Evolutionary conservation across 2,329 filamentous ascomycete genomes (phyloP), one percentile per base, ranked within the genome.

Genomic region (Penicillium sp.): DNA sequence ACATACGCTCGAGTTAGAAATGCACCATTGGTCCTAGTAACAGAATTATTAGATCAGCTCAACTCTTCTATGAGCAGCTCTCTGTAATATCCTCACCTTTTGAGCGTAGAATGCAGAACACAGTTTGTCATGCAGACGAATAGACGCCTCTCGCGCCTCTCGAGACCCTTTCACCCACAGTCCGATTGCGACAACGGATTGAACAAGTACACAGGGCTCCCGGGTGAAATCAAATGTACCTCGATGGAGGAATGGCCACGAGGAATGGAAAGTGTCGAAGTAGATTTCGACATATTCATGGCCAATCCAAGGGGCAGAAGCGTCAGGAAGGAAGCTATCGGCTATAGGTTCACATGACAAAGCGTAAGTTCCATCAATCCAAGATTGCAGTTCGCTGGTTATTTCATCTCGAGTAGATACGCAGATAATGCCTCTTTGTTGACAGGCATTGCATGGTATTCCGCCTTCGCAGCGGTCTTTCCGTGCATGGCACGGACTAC

Each of bases 191-290:
- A 65, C 45, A 39, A 66, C 54, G 8, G 67, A 66, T 50, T 68
- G 63, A 16, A 68, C 44, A 34, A 69, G 60, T 26, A 68, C 51
- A 26, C 56, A 55, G 7, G 66, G 65, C 19, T 68, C 67, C 1
- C 57, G 54, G 1, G 51, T 18, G 1, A 53, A 40, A 3, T 58
- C 51, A 43, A 69, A 69, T 7, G 65, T 59, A 8, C 47, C 26
- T 48, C 50, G 56, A 50, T 66, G 58, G 4, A 69, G 40, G 38
- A 69, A 66, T 1, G 66, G 66, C 67, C 67, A 69, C 8, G 23
- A 43, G 1, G 61, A 61, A 47, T 69, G 66, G 39, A 69, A 68
- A 18, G 53, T 19, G 26, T 50, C 8, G 51, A 69, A 67, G 44
- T 67, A 68, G 16, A 64, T 57, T 45, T 60, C 55, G 13, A 68